Conservation (phyloP, 805 yeast species). For the Yarrowia hollandica region DNA sequence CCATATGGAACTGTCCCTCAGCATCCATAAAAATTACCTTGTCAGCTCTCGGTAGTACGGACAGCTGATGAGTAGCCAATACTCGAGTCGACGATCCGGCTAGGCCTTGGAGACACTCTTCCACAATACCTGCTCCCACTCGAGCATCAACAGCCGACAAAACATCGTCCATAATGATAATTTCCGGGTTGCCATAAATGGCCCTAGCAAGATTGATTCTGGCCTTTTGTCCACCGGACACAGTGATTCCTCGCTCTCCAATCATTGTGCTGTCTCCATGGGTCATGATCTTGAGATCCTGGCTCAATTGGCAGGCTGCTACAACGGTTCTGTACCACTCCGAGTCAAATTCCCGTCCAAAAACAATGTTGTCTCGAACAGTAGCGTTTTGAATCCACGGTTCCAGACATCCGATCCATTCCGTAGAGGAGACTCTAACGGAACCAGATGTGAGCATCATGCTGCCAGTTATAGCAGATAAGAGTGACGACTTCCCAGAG, state of each 20-base stretch:
- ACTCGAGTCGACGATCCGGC: slow-evolving; percentile 62
- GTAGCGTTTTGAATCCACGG: slow-evolving; percentile 88
- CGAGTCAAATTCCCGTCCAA: slow-evolving; percentile 59
- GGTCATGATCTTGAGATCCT: slow-evolving; percentile 65
- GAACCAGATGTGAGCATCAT: slow-evolving; percentile 60
- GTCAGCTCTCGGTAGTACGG: slow-evolving; percentile 68
- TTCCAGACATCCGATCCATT: slow-evolving; percentile 55
- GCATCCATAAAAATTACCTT: slow-evolving; percentile 63
- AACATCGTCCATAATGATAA: slow-evolving; percentile 75
- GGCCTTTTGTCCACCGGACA: slow-evolving; percentile 91
- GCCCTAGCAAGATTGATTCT: slow-evolving; percentile 82
- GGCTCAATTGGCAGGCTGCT: slow-evolving; percentile 62
- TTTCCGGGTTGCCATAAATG: slow-evolving; percentile 65
- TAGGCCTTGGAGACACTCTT: slow-evolving; percentile 62
- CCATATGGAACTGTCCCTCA: slow-evolving; percentile 61
- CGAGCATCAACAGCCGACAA: slow-evolving; percentile 86
- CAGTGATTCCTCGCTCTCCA: slow-evolving; percentile 85
- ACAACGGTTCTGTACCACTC: slow-evolving; percentile 55
- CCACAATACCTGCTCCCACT: slow-evolving; percentile 76
- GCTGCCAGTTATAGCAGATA: slow-evolving; percentile 69
- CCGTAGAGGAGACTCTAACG: slow-evolving; percentile 52
- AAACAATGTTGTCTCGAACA: slow-evolving; percentile 68
- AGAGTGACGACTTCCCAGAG: slow-evolving; percentile 73
- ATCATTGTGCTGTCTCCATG: slow-evolving; percentile 81
- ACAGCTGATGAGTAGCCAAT: slow-evolving; percentile 81